phyloP scores from a whole-genome alignment of 2,329 filamentous ascomycete species.

The Cladorrhinum sp. region DNA sequence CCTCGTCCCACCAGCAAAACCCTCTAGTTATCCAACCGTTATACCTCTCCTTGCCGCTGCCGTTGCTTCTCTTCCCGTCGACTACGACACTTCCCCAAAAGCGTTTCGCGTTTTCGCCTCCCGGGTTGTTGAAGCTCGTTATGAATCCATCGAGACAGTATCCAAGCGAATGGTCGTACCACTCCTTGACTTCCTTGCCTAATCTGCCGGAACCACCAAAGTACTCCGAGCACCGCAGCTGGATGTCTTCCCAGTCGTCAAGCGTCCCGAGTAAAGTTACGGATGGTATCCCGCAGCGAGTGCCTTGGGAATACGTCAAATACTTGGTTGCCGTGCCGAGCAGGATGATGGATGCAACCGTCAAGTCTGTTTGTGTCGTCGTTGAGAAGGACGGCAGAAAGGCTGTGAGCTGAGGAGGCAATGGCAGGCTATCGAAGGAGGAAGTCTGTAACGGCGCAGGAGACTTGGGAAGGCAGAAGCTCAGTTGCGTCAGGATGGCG shows the following conservation, averaged over 20 bases:
- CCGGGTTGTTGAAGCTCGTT: constrained; percentile 29
- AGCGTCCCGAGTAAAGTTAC: constrained; percentile 49
- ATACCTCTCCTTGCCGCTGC: constrained; percentile 31
- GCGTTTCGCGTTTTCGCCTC: constrained; percentile 11
- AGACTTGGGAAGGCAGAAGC: constrained; percentile 36
- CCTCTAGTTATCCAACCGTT: constrained; percentile 33
- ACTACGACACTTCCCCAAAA: constrained; percentile 32
- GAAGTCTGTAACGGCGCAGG: constrained; percentile 35
- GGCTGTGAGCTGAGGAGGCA: constrained; percentile 35
- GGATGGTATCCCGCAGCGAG: constrained; percentile 47
- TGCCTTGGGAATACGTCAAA: constrained; percentile 36
- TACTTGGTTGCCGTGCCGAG: constrained; percentile 52
- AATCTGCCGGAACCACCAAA: background rate
- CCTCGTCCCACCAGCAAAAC: constrained; percentile 34
- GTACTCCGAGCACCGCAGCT: constrained; percentile 7
- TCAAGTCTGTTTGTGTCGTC: constrained; percentile 42
- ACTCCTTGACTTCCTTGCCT: constrained; percentile 4
- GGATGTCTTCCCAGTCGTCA: constrained; percentile 41
- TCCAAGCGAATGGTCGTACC: constrained; percentile 21
- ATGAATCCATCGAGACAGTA: constrained; percentile 31
- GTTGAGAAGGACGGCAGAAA: constrained; percentile 54
- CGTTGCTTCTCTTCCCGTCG: constrained; percentile 28
- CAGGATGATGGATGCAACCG: constrained; percentile 45
- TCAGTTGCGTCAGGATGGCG: constrained; percentile 47
- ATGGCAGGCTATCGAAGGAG: constrained; percentile 39